Conservation (phyloP, 345 rosid genomes). For the Psidium guajava region DNA sequence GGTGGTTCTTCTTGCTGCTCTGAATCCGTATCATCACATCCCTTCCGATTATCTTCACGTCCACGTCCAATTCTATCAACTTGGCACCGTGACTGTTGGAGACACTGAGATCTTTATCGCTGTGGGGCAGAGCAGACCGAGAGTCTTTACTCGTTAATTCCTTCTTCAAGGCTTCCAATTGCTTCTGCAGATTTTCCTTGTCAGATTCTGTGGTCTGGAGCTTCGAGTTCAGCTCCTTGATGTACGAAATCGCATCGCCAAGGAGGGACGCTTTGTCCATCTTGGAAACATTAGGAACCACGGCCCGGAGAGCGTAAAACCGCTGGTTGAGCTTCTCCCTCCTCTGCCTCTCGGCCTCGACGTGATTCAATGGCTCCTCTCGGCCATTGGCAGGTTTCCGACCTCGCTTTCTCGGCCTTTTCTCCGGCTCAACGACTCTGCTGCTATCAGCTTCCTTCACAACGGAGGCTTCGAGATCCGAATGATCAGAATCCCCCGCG, state of each 20-base stretch:
- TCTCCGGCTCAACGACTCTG: conserved; percentile 61
- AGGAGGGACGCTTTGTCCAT: conserved; percentile 98
- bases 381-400: conserved; percentile 95
- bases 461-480: conserved; percentile 90
- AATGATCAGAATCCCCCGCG: conserved; percentile 75
- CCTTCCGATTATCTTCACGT: conserved; percentile 81
- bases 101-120: conserved; percentile 22
- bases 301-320: conserved; percentile 79
- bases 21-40: conserved; percentile 86
- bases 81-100: conserved; percentile 18
- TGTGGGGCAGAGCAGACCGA: conserved; percentile 2
- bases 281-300: conserved; percentile 90
- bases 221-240: conserved; percentile 72
- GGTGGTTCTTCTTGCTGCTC: conserved; percentile 71
- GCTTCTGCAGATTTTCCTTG: conserved; percentile 55
- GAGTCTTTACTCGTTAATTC: conserved; percentile 28
- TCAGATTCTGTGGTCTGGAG: conserved; percentile 40
- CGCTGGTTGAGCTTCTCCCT: conserved; percentile 91
- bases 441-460: conserved; percentile 57
- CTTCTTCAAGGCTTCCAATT: conserved; percentile 43
- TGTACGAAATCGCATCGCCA: conserved; percentile 83
- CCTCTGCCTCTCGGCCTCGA: conserved; percentile 97
- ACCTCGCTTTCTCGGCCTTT: conserved; percentile 78
- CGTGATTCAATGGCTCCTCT: conserved; percentile 94
- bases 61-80: conserved; percentile 57